phyloP scores from a whole-genome alignment of 306 rosid genomes.

The Cicer pinnatifidum region DNA sequence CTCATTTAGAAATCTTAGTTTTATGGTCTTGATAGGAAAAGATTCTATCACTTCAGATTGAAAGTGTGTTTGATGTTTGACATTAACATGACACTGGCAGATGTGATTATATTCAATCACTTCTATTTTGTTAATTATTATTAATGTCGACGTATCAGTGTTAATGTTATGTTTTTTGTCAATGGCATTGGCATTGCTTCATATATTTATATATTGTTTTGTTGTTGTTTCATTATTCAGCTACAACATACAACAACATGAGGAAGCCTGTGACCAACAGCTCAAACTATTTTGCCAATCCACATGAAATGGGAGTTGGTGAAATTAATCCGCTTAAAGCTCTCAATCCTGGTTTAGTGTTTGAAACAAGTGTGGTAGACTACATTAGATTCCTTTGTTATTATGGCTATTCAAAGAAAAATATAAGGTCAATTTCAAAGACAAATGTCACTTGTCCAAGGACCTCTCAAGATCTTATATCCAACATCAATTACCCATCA shows the following conservation, averaged over 20 bases:
- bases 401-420: conserved; percentile 65
- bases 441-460: conserved; percentile 71
- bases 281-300: conserved; percentile 60
- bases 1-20: too few species aligned
- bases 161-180: too few species aligned
- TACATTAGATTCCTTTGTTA: conserved; percentile 78
- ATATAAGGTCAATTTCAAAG: conserved; percentile 60
- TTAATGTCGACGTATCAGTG: too few species aligned
- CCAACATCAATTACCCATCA: conserved; percentile 83
- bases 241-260: conserved; percentile 66
- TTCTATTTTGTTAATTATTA: too few species aligned
- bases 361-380: conserved; percentile 58
- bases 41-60: too few species aligned
- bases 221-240: conserved; percentile 55
- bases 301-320: conserved; percentile 86
- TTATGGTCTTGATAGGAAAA: too few species aligned
- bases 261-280: conserved; percentile 68
- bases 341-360: conserved; percentile 86
- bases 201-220: neutral
- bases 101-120: too few species aligned
- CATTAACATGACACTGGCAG: too few species aligned
- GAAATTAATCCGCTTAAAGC: conserved; percentile 79
- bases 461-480: conserved; percentile 64
- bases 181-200: neutral
- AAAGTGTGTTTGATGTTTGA: too few species aligned